Base-by-base conservation (phyloP, 192 early-diverging fungal genomes). In the Linnemannia exigua region DNA sequence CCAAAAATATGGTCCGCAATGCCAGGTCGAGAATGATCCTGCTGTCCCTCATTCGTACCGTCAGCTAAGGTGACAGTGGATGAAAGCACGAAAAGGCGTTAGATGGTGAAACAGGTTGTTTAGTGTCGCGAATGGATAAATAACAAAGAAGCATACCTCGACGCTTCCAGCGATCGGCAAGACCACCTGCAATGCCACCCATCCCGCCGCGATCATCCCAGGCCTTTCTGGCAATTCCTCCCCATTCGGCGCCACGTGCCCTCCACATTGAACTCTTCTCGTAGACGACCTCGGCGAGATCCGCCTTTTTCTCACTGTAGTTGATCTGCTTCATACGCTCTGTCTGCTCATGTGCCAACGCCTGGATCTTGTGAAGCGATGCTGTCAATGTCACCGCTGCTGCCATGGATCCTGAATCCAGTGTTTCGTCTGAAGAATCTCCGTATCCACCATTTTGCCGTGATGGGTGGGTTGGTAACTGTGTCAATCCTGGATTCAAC, bases 171-270 rank as follows among this genome's bases (percentile, higher is more conserved):
- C 84, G 84, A 70, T 86, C 84, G 0, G 84, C 78, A 47, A 86
- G 20, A 0, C 84, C 84, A 5, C 84, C 84, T 11, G 84, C 75
- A 54, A 86, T 86, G 20, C 84, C 84, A 0, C 84, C 84, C 84
- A 86, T 80, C 12, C 84, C 84, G 37, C 84, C 84, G 19, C 84
- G 77, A n/a, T 86, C 84, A 36, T 80, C 84, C 84, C 84, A 86
- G 3, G 79, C 84, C 35, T 86, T 86, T 50, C 76, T 86, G 16
- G 84, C 84, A 25, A 86, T 79, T 61, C 77, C 84, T 22, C 84
- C 66, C 84, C 84, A 86, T 41, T 86, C 84, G 22, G 78, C 84
- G 9, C 84, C 84, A 25, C 84, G 33, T 15, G 78, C 78, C n/a
- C 78, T 63, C 84, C 84, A 86, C 35, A 77, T 54, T 12, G 78